A percentile compares a stretch with the other conserved stretches of the same genome.
phyloP scores from a whole-genome alignment of 805 yeast species.

The Candida vaughaniae region DNA sequence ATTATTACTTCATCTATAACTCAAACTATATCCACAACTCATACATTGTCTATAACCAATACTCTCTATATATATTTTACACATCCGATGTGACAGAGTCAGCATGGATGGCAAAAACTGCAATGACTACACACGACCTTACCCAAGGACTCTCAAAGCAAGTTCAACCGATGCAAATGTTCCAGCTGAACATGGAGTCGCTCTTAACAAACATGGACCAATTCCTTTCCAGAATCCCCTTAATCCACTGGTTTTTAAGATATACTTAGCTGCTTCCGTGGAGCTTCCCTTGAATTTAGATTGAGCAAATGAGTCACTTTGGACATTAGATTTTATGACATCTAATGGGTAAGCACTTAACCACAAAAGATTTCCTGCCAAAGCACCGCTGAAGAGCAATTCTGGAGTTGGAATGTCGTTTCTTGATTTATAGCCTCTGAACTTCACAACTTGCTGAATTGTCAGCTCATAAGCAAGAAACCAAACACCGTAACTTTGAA shows the following conservation, averaged over 20 bases:
- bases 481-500: conserved; percentile 79
- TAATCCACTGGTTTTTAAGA: conserved; percentile 43
- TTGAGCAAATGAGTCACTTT: conserved; percentile 52
- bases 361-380: conserved; percentile 72
- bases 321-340: conserved; percentile 50
- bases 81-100: no score
- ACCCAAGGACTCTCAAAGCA: conserved; percentile 57
- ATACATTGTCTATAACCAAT: no score
- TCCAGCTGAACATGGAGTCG: conserved; percentile 68
- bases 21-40: no score
- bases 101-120: no score
- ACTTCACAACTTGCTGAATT: conserved; percentile 38
- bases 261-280: conserved; percentile 34
- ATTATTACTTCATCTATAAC: no score
- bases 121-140: no score
- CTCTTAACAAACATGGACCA: conserved; percentile 57
- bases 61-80: no score
- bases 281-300: conserved; percentile 45
- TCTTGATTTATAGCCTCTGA: conserved; percentile 38
- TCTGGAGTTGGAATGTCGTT: conserved; percentile 54
- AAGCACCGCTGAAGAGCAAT: conserved; percentile 56
- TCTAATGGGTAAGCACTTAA: conserved; percentile 53
- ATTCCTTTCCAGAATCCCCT: conserved; percentile 64
- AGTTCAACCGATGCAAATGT: conserved; percentile 77
- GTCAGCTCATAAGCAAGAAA: conserved; percentile 62